Base-by-base conservation (phyloP, 2,329 filamentous ascomycete species). In the Seiridium unicorne region DNA sequence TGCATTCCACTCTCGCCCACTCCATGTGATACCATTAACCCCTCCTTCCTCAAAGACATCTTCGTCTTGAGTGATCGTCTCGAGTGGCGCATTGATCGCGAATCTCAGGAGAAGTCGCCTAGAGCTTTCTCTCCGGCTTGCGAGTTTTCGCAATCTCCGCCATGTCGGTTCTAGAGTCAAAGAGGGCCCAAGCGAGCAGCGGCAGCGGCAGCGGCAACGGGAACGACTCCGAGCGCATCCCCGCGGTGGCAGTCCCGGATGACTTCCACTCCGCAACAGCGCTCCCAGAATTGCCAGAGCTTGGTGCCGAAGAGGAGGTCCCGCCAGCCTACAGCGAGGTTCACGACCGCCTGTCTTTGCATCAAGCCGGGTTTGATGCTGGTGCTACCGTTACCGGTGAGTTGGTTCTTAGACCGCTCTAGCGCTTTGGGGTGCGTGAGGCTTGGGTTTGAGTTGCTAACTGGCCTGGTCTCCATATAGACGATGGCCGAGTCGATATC, bases 401-500 rank as follows among this genome's bases (percentile, higher is more conserved):
- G 68, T 56, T 26, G 18, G 18, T 26, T 2, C 18, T 26, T 26
- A 11, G 64, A 32, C 18, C 31, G 9, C 49, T 13, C 32, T 3
- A n/a, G 9, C 6, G 4, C 3, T 53, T 40, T 36, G n/a, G 35
- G 7, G 10, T 36, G 32, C 31, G 11, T 36, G 10, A 5, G 9
- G 2, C 13, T 5, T 48, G 40, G 9, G 34, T 35, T 10, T 44
- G 5, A 68, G 51, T 18, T 18, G 7, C 53, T 55, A 44, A 53
- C 13, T 53, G 5, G 18, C 10, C 13, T 40, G 10, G 9, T 36
- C 11, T 46, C 67, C 26, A n/a, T 35, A 31, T 57, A 87, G 90
- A 85, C 62, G 89, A 93, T 76, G 91, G 91, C 32, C 86, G 92
- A 69, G 82, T 95, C 67, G 87, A 92, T 69, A 92, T 95, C 76